A percentile compares a stretch with the other conserved stretches of the same genome.
phyloP scores from a whole-genome alignment of 139 green algal species.

The Pseudopediastrum boryanum region DNA sequence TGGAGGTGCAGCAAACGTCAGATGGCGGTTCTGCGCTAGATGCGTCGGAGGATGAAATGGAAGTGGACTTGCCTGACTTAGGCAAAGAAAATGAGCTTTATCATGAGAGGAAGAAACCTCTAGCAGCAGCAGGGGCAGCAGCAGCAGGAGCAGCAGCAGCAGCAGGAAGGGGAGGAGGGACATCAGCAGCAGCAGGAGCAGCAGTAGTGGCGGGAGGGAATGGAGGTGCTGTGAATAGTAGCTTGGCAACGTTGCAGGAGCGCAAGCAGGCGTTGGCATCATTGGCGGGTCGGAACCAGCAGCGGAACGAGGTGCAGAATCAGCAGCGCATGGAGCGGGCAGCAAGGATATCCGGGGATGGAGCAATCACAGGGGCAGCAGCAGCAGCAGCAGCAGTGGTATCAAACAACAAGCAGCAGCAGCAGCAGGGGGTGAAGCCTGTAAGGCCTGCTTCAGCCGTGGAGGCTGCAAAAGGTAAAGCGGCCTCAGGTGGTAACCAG shows the following conservation, averaged over 20 bases:
- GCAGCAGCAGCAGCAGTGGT: neutral
- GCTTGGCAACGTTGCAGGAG: too few species aligned
- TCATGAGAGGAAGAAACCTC: neutral
- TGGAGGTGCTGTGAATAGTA: neutral
- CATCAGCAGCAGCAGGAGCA: neutral
- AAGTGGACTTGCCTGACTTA: neutral
- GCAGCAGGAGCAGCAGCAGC: conserved; percentile 1
- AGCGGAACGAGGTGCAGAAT: too few species aligned
- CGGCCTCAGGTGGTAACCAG: too few species aligned
- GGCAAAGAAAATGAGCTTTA: neutral
- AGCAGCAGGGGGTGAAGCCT: neutral
- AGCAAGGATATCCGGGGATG: neutral
- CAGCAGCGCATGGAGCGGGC: too few species aligned
- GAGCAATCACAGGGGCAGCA: neutral
- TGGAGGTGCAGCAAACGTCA: neutral
- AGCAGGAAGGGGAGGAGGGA: neutral
- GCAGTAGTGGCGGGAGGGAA: neutral
- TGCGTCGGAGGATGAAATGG: neutral
- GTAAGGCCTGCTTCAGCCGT: too few species aligned
- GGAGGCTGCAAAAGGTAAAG: too few species aligned
- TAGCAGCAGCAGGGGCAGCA: conserved; percentile 10
- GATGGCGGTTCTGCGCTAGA: neutral
- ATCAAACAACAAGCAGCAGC: neutral
- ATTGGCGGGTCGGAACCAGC: too few species aligned
- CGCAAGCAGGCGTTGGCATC: neutral